Evolutionary conservation across 2,329 filamentous ascomycete species (phyloP).

Genomic region (Sarocladium brachiariae): DNA sequence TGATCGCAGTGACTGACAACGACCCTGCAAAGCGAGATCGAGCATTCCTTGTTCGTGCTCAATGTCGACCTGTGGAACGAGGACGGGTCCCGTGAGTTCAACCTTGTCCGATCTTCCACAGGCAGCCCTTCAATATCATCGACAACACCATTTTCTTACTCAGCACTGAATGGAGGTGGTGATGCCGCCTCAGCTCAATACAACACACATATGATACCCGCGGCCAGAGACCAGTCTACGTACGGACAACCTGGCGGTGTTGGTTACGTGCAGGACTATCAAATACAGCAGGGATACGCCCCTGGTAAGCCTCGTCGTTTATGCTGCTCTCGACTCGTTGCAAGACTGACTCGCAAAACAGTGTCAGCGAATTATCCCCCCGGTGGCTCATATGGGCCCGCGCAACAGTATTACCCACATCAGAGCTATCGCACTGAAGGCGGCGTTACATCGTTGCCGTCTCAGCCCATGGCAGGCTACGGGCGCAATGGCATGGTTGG

Average conservation of each 20-base stretch:
- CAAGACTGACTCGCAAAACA: slow-evolving; percentile 11
- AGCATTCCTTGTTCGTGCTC: slow-evolving; percentile 42
- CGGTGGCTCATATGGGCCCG: slow-evolving; percentile 27
- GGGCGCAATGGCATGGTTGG: slow-evolving; percentile 19
- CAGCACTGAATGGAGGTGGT: slow-evolving; percentile 31
- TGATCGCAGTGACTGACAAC: slow-evolving; percentile 2
- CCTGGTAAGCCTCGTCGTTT: slow-evolving; percentile 21
- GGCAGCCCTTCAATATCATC: slow-evolving; percentile 72
- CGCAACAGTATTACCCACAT: slow-evolving; percentile 30
- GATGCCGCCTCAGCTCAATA: slow-evolving; percentile 22
- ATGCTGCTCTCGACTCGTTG: background rate
- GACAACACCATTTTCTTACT: slow-evolving; percentile 72
- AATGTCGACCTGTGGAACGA: slow-evolving; percentile 65
- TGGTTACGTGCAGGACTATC: slow-evolving; percentile 28
- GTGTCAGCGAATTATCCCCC: slow-evolving; percentile 22
- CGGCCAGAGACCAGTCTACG: slow-evolving; percentile 27
- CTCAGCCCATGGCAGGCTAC: slow-evolving; percentile 21
- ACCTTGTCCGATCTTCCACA: slow-evolving; percentile 56
- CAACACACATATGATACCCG: slow-evolving; percentile 28
- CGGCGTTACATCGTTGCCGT: slow-evolving; percentile 18
- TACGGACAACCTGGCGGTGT: slow-evolving; percentile 21
- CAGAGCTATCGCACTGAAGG: slow-evolving; percentile 24
- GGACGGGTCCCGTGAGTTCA: slow-evolving; percentile 57
- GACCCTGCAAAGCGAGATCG: slow-evolving; percentile 25
- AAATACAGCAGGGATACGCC: slow-evolving; percentile 22